Percentiles rank a stretch among this genome's conserved stretches.
Evolutionary conservation across 108 stramenopile genomes (phyloP).

Genomic region (Cyclotella atomus): DNA sequence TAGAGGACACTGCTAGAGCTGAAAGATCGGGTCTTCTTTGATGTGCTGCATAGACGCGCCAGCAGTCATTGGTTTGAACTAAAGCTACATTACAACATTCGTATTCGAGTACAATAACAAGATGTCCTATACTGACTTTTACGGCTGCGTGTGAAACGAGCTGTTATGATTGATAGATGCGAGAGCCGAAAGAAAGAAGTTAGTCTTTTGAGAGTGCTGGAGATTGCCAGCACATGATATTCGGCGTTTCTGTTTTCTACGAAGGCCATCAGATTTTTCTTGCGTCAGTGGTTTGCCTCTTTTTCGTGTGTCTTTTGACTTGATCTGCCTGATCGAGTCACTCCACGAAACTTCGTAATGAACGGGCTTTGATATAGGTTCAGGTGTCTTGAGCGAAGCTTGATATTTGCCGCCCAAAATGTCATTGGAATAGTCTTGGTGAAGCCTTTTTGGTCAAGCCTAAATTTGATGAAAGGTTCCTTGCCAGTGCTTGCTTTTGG

Average conservation of each 20-base stretch:
- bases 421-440: background rate
- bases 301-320: background rate
- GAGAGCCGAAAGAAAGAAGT: background rate
- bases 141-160: background rate
- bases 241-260: background rate
- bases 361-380: background rate
- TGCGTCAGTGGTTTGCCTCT: background rate
- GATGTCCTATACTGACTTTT: no score
- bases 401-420: background rate
- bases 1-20: conserved; percentile 17
- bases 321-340: background rate
- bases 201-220: background rate
- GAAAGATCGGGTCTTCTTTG: conserved; percentile 17
- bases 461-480: background rate
- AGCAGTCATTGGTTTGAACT: no score
- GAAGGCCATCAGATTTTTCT: background rate
- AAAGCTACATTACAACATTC: no score
- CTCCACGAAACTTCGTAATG: background rate
- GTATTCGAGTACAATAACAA: no score
- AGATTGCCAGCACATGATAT: background rate
- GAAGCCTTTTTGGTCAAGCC: background rate
- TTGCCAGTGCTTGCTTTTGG: background rate
- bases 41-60: no score
- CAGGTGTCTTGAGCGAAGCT: background rate
- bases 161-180: background rate